Evolutionary conservation across 164 flowering plant species (phyloP).

Genomic region (Piper betle): DNA sequence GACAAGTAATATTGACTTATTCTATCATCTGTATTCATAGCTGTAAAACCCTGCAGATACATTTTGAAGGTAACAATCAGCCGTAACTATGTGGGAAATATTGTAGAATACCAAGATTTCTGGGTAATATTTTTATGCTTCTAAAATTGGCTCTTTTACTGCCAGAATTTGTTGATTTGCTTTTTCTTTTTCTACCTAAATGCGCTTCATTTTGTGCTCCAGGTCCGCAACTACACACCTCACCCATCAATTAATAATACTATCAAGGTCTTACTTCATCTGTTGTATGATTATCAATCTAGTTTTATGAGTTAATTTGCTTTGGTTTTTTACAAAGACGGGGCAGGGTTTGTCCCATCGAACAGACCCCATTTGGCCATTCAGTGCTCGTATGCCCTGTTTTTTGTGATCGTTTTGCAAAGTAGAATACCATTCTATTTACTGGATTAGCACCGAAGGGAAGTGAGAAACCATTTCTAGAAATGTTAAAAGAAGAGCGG

Average conservation of each 20-base stretch:
- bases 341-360: conserved; percentile 5
- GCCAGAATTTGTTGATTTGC: background rate
- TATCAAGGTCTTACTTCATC: conserved; percentile 47
- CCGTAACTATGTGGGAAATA: conserved; percentile 81
- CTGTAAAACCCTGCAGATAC: conserved; percentile 41
- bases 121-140: conserved; percentile 34
- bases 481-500: too few relatives aligned
- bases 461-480: too few relatives aligned
- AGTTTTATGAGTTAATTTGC: too few relatives aligned
- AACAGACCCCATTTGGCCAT: background rate
- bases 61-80: conserved; percentile 76
- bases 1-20: background rate
- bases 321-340: too few relatives aligned
- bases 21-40: background rate
- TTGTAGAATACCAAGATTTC: conserved; percentile 77
- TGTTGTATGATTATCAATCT: too few relatives aligned
- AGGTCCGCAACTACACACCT: conserved; percentile 82
- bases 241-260: conserved; percentile 78
- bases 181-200: too few relatives aligned
- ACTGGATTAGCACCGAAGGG: too few relatives aligned
- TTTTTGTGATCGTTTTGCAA: too few relatives aligned
- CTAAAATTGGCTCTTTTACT: background rate
- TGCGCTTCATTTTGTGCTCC: conserved; percentile 8
- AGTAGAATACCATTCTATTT: too few relatives aligned
- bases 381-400: too few relatives aligned